Evolutionary conservation across 2,329 filamentous ascomycete species (phyloP), one percentile per base, ranked within the genome.

Genomic region (Paracoccidioides brasiliensis): DNA sequence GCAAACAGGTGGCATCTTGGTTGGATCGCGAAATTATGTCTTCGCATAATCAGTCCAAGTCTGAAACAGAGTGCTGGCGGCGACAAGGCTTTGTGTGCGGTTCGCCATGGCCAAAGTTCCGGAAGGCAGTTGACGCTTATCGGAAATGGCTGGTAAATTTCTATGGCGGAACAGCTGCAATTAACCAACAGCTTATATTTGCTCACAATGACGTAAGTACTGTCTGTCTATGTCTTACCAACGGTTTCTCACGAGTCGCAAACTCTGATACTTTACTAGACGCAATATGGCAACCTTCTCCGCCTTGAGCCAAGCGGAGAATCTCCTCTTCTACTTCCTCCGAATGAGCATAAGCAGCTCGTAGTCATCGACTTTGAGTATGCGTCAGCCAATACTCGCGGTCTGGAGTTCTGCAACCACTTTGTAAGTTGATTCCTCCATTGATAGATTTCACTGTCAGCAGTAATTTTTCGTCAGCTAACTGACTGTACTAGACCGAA

Each of bases 341-440:
- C 87, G 57, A 97, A 97, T 70, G 84, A 91, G 62, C 93, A 98
- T 74, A 97, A 95, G 70, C 91, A 95, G 71, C 80, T 98, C 12
- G 80, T 97, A 14, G 93, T 98, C 60, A 98, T 98, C 65, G 93
- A 98, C 69, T 98, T 98, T 65, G 93, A 98, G 67, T 98, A 98
- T 67, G 87, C 93, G 1, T 90, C 85, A 2, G 90, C 91, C 56
- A 98, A 97, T 67, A 78, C 84, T 0, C 83, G 83, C 0, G 93
- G 90, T 1, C 77, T 89, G 14, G 93, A 98, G 70, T 97, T 98
- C 68, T 93, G 90, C 56, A 98, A 98, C 69, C 93, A 98, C 71
- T 98, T 98, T 71, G 87, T 80, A 72, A 72, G 77, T 68, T 38
- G 15, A 41, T 3, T 3, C 14, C 7, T 5, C 35, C 10, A 12